Base-by-base conservation (phyloP, 2,329 filamentous ascomycete genomes). In the Pseudogymnoascus sp. region DNA sequence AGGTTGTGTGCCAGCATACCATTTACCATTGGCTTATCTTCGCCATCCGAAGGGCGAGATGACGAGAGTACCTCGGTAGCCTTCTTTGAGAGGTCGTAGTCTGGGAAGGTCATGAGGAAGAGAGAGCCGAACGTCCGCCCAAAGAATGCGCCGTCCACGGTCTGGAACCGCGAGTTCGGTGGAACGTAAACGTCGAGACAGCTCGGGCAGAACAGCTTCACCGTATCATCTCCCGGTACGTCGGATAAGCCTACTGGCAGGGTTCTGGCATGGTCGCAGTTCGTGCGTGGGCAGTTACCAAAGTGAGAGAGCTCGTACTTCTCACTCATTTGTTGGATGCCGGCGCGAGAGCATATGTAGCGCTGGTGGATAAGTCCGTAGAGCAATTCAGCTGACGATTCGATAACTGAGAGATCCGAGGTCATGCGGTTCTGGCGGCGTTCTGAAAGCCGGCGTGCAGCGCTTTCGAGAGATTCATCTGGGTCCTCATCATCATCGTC, bases 221-320 rank as follows among this genome's bases (percentile, higher is more conserved):
- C 94, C 0, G 94, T 99, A 71, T 99, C 93, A 74, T 96, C 89
- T 66, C 94, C 94, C 0, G 94, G 93, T 57, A 93, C 94, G 75
- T 99, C 94, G 62, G 91, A 96, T 64, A 94, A 84, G 37, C 94
- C 94, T 18, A 99, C 93, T 1, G 94, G 94, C 4, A 99, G 82
- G 12, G 96, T 94, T 70, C 93, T 88, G 66, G 91, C 89, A 63
- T 89, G 88, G 69, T 92, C 89, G 81, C 94, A 99, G 76, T 93
- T 86, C 63, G 93, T 95, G 63, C 94, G 86, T n/a, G 94, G 94
- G 74, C 94, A 99, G 68, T 88, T 87, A 60, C 94, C 94, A 72
- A 99, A 99, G 77, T 99, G 93, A 64, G 92, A 89, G 57, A 96
- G 82, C 75, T 97, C 93, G 79, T 97, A 99, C 75, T 99, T 99